phyloP scores from a whole-genome alignment of 768 basidiomycete genomes.

The Dioszegia crocea region DNA sequence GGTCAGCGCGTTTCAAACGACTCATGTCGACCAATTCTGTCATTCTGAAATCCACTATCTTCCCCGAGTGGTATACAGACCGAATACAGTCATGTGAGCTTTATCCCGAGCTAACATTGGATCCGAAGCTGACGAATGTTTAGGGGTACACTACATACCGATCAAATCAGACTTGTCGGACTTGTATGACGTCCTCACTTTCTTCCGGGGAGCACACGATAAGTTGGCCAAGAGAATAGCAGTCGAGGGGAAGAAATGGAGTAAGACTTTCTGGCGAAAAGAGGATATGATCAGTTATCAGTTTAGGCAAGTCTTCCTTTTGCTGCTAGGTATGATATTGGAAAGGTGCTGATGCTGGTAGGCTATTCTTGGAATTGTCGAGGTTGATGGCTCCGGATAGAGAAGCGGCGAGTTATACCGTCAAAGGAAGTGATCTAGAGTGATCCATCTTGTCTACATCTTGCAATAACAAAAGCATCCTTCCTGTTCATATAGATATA shows the following conservation, averaged over 20 bases:
- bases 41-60: constrained; percentile 49
- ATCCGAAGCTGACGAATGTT: neutral
- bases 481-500: too few species aligned
- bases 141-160: constrained; percentile 48
- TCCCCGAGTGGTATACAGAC: constrained; percentile 47
- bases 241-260: constrained; percentile 48
- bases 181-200: constrained; percentile 50
- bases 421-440: constrained; percentile 20
- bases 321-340: neutral
- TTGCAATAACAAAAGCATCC: too few species aligned
- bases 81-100: constrained; percentile 40
- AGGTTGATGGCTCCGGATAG: constrained; percentile 22
- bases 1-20: constrained; percentile 50
- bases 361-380: constrained; percentile 11
- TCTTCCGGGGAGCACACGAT: constrained; percentile 47
- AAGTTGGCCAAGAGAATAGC: constrained; percentile 50
- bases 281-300: constrained; percentile 50
- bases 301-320: constrained; percentile 27
- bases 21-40: constrained; percentile 47
- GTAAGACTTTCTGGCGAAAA: constrained; percentile 46
- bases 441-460: too few species aligned
- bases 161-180: constrained; percentile 52
- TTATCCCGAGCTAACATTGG: too few species aligned
- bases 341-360: neutral
- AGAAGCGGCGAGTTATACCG: constrained; percentile 17